These are phyloP conservation scores for Mediolabrus comicus DNA, from an alignment of 108 stramenopile species.

Conservation along the genomic window DNA sequence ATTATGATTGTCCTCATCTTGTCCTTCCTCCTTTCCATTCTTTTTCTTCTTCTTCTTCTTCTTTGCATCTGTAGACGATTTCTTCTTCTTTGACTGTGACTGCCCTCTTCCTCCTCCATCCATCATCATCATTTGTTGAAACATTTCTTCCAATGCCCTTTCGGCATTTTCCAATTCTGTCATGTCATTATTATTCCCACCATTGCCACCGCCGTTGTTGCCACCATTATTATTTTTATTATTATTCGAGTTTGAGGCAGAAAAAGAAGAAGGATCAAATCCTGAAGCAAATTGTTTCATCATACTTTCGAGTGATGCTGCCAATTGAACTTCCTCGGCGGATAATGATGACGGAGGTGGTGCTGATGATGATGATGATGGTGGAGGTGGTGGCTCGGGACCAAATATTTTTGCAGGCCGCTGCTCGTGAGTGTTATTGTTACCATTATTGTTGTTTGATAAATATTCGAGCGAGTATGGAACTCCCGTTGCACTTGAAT, in stretches of 20 bases:
- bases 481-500: neutral
- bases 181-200: neutral
- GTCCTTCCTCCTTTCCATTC: neutral
- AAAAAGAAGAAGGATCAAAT: neutral
- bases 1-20: neutral
- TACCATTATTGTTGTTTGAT: neutral
- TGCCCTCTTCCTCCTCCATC: neutral
- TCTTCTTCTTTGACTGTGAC: neutral
- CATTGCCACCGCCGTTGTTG: neutral
- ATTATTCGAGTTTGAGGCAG: too few species aligned
- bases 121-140: constrained; percentile 20
- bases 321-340: constrained; percentile 25
- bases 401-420: neutral
- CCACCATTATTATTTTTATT: neutral
- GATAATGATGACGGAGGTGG: neutral
- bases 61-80: neutral
- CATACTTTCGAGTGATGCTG: constrained; percentile 29
- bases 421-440: neutral
- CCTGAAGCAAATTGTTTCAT: constrained; percentile 31
- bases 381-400: constrained; percentile 27
- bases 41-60: neutral
- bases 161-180: constrained; percentile 6
- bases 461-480: constrained; percentile 15
- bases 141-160: constrained; percentile 17
- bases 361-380: constrained; percentile 1